Conservation (phyloP, 1,139 yeast species). For the Nadsonia commutata region DNA sequence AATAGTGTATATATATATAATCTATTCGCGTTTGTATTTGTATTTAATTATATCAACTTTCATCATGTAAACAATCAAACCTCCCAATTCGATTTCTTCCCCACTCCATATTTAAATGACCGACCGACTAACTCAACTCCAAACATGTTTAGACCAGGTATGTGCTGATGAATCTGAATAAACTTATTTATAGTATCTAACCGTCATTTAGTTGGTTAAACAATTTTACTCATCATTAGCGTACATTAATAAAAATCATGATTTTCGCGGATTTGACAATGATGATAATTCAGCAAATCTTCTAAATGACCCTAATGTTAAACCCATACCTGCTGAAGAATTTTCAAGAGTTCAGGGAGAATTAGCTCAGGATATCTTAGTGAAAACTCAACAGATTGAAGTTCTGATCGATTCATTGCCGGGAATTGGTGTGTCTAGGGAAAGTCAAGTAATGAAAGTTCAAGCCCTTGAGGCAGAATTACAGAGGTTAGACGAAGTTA, state of each 20-base stretch:
- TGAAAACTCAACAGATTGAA: constrained; percentile 75
- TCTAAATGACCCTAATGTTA: constrained; percentile 20
- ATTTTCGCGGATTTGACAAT: constrained; percentile 40
- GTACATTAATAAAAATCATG: constrained; percentile 65
- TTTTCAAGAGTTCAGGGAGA: constrained; percentile 28
- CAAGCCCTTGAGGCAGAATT: constrained; percentile 51
- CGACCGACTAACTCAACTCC: constrained; percentile 84
- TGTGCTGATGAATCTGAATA: constrained; percentile 8
- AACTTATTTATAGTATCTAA: neutral
- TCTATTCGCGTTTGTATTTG: no score
- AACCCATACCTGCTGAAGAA: constrained; percentile 2
- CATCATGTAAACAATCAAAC: no score
- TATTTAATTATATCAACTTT: no score
- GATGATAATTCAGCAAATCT: constrained; percentile 37
- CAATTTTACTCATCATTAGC: constrained; percentile 86
- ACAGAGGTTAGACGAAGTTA: constrained; percentile 42
- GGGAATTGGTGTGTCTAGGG: constrained; percentile 77
- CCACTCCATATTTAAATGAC: no score
- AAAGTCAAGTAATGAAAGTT: constrained; percentile 54
- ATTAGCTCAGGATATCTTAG: constrained; percentile 66
- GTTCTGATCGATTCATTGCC: constrained; percentile 81
- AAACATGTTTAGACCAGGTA: constrained; percentile 72
- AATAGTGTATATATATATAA: no score
- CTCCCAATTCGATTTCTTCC: no score
- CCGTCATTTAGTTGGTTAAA: constrained; percentile 40